These are phyloP conservation scores for Zalaria sp. DNA, from an alignment of 2,329 filamentous ascomycete species.

Conservation along the genomic window DNA sequence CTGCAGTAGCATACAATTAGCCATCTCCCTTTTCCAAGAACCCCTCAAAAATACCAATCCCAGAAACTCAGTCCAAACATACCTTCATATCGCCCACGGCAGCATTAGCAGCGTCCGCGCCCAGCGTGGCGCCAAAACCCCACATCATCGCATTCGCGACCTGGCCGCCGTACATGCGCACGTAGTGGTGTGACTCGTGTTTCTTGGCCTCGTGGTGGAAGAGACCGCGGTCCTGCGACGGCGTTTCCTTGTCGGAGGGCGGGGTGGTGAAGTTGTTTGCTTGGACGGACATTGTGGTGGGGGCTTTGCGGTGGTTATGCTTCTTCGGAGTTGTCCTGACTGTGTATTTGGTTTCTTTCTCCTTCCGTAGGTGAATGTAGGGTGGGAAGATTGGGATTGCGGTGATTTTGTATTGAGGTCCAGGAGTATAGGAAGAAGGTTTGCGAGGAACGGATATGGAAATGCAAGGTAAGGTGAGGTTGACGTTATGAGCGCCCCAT, in stretches of 20 bases:
- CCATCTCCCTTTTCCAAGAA: neutral
- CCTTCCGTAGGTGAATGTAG: too few relatives aligned
- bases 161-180: conserved; percentile 16
- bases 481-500: too few relatives aligned
- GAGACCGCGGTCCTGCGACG: conserved; percentile 12
- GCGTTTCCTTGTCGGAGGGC: conserved; percentile 14
- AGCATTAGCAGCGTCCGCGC: conserved; percentile 15
- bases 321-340: too few relatives aligned
- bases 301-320: too few relatives aligned
- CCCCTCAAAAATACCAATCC: neutral
- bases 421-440: too few relatives aligned
- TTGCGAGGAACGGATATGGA: too few relatives aligned
- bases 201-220: conserved; percentile 15
- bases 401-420: too few relatives aligned
- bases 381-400: too few relatives aligned
- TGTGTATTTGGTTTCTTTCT: too few relatives aligned
- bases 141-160: conserved; percentile 11
- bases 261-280: conserved; percentile 8
- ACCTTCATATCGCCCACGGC: conserved; percentile 16
- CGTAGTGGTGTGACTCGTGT: conserved; percentile 15
- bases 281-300: conserved; percentile 12
- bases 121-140: conserved; percentile 15
- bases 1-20: neutral
- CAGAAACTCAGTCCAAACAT: neutral
- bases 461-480: too few relatives aligned